phyloP scores from a whole-genome alignment of 1,284 basidiomycete species.

The Heterobasidion parviporum region DNA sequence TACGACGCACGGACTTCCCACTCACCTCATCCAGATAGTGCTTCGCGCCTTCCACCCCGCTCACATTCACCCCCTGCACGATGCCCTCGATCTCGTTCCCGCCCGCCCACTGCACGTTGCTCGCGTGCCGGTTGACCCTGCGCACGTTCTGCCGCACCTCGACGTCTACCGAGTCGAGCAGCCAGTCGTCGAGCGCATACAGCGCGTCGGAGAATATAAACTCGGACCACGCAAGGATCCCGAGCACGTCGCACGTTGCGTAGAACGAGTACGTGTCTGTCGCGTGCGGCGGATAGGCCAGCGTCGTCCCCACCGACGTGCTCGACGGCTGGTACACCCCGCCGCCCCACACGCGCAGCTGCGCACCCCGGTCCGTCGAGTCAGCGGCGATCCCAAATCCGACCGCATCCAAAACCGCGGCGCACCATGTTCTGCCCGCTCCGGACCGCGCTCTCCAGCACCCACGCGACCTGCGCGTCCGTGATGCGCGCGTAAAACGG shows the following conservation, averaged over 20 bases:
- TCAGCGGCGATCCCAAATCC: neutral
- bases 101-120: slow-evolving; percentile 53
- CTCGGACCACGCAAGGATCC: slow-evolving; percentile 60
- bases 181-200: slow-evolving; percentile 47
- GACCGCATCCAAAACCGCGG: neutral
- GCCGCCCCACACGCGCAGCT: slow-evolving; percentile 55
- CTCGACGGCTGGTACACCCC: slow-evolving; percentile 42
- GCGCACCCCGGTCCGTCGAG: neutral
- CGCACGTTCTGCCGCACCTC: slow-evolving; percentile 55
- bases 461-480: slow-evolving; percentile 44
- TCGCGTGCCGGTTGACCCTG: slow-evolving; percentile 47
- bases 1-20: neutral
- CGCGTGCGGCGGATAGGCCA: slow-evolving; percentile 26
- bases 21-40: slow-evolving; percentile 43
- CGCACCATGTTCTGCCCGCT: slow-evolving; percentile 56
- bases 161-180: slow-evolving; percentile 42
- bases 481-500: slow-evolving; percentile 47
- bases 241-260: slow-evolving; percentile 52
- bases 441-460: slow-evolving; percentile 44
- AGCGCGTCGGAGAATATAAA: slow-evolving; percentile 54
- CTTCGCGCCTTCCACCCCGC: slow-evolving; percentile 26
- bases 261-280: slow-evolving; percentile 52
- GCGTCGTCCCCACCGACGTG: slow-evolving; percentile 19
- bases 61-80: slow-evolving; percentile 29
- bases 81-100: slow-evolving; percentile 58